Evolutionary conservation across 2,329 filamentous ascomycete genomes (phyloP), one percentile per base, ranked within the genome.

Genomic region (Drechslera avenae): DNA sequence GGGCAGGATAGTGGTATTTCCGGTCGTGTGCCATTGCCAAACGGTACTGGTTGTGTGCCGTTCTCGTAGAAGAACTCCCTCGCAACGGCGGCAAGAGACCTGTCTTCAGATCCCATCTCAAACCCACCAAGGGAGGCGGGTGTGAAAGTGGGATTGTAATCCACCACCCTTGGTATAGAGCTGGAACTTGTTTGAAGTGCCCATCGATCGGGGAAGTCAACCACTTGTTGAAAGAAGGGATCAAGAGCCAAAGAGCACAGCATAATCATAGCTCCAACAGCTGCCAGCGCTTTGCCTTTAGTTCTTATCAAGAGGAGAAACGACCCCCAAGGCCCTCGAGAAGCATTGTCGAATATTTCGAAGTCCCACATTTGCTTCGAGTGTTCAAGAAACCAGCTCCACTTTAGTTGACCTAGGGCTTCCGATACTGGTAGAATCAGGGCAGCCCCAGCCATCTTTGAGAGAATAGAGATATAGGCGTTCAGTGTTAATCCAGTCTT

Each of bases 311-410:
- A 28, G 0, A 70, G 45, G 0, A 69, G 16, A 0, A 68, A 8
- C 0, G 65, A 46, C 0, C 67, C 67, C 64, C 66, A 68, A 0
- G 67, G 66, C 0, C 67, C 67, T 39, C 67, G 14, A 0, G 62
- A 66, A 0, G 66, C 66, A 2, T 68, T 68, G n/a, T 73, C 70
- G 13, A 73, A 73, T 0, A 69, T 67, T 21, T 73, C 70, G 13
- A 67, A 71, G n/a, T 73, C 70, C 62, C 63, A 67, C 53, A 73
- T 67, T 6, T 60, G 51, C 16, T 68, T 70, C 0, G 67, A 64
- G 4, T 67, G 30, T 0, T 53, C 39, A 2, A 49, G 23, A 10
- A 73, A 73, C 71, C 71, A 73, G 13, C 56, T 67, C 71, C 71
- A 74, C 14, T 73, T 73, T 2, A 72, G 30, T 34, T 74, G 71